These are phyloP conservation scores for Microbotryomycetes sp. DNA, from an alignment of 1,284 basidiomycete species.

Conservation along the genomic window DNA sequence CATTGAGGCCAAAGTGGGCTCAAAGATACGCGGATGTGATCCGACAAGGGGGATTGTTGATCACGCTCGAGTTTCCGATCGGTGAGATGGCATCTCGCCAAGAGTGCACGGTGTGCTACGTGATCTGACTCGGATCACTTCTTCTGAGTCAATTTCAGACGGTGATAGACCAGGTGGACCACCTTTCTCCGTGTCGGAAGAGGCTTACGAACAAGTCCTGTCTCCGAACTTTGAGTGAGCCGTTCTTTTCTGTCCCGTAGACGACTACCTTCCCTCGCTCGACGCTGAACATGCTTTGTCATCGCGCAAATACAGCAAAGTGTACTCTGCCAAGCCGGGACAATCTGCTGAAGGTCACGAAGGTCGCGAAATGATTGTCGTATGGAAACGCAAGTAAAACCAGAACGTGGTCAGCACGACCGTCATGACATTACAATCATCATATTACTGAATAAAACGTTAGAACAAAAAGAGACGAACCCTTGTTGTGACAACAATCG, in stretches of 20 bases:
- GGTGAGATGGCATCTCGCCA: neutral
- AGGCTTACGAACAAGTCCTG: slow-evolving; percentile 25
- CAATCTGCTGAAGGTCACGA: slow-evolving; percentile 11
- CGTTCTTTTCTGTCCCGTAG: too few species aligned
- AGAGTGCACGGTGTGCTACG: neutral
- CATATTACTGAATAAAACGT: too few species aligned
- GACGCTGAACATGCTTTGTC: neutral
- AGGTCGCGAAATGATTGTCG: slow-evolving; percentile 27
- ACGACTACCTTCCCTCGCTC: too few species aligned
- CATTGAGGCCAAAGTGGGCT: slow-evolving; percentile 10
- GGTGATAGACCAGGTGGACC: slow-evolving; percentile 32
- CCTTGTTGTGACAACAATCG: too few species aligned
- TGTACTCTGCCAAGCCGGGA: slow-evolving; percentile 20
- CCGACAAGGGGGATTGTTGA: slow-evolving; percentile 15
- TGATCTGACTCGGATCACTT: too few species aligned
- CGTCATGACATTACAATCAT: neutral
- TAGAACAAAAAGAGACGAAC: too few species aligned
- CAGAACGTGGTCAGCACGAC: neutral
- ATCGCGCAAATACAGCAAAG: slow-evolving; percentile 4
- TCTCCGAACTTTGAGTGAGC: slow-evolving; percentile 24
- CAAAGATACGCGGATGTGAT: slow-evolving; percentile 20
- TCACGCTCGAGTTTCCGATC: slow-evolving; percentile 16
- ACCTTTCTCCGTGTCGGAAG: slow-evolving; percentile 31
- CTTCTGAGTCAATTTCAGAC: too few species aligned
- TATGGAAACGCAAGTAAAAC: slow-evolving; percentile 12